Evolutionary conservation across 2,329 filamentous ascomycete genomes (phyloP), one percentile per base, ranked within the genome.

Genomic region (Chrysosphaeria jannelii): DNA sequence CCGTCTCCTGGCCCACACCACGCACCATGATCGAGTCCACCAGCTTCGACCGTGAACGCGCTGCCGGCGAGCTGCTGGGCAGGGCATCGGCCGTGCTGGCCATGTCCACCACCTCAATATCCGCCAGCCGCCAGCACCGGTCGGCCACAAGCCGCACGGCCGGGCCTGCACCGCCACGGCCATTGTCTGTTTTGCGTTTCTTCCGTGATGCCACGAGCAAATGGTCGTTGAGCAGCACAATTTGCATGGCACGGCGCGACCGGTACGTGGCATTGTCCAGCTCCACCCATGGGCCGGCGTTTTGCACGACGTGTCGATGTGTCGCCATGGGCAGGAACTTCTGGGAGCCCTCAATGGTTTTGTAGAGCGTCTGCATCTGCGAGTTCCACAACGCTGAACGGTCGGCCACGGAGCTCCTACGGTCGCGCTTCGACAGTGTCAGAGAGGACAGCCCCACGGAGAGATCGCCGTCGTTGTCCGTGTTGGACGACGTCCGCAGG

Each of bases 201-300:
- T 91, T 91, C 33, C 74, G 66, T 13, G 74, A 76, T 4, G 85
- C 85, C 23, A 97, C 59, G 12, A 97, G 57, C 2, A 97, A 51
- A 42, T 97, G 79, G 38, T 97, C 85, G 39, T 93, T 97, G 3
- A 97, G 53, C 27, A 97, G 45, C 28, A 93, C 79, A 29, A 97
- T 64, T 38, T 89, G 75, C 42, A 93, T 79, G 14, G 78, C 67
- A 20, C 85, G 57, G 31, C 72, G 57, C 4, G 81, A 75, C 44
- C 90, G 91, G 65, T 89, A 93, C 0, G 85, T 97, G 8, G 85
- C 85, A 31, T 85, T 88, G 44, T 97, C 88, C 29, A 97, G 53
- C 46, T 97, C 81, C 28, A 93, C 72, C 85, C 85, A 97, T 22
- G 70, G 61, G 2, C 75, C 71, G 4, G 78, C 89, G 42, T 93